Evolutionary conservation across 179 eudicot species (phyloP).

Genomic region (Actinidia arguta): DNA sequence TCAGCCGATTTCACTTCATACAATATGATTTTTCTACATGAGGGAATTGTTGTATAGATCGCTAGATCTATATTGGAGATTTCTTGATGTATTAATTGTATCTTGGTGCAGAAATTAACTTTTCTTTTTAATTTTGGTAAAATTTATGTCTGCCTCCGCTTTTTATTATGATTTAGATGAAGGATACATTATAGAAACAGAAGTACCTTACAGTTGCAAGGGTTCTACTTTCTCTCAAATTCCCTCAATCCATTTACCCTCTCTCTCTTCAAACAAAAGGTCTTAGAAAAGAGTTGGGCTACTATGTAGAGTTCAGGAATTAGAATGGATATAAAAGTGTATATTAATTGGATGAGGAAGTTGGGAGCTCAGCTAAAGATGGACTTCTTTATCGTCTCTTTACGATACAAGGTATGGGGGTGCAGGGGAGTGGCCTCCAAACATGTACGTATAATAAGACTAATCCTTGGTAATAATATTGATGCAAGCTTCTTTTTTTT

Average conservation of each 20-base stretch:
- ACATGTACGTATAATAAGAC: background rate
- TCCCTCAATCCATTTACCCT: no score
- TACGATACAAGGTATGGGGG: background rate
- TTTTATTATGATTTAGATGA: no score
- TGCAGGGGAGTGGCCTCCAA: background rate
- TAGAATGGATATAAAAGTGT: no score
- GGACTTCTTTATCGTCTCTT: background rate
- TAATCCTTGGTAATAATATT: no score
- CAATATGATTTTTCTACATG: background rate
- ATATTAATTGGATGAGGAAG: background rate
- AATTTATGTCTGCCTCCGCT: background rate
- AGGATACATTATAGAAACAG: no score
- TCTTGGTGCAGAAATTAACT: background rate
- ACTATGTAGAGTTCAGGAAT: no score
- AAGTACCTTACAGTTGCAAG: no score
- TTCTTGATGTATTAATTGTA: background rate
- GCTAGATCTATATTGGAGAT: background rate
- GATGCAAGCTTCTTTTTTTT: no score
- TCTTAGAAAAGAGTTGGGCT: no score
- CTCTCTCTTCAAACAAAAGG: no score
- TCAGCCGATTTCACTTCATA: background rate
- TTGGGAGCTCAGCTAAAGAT: conserved; percentile 7
- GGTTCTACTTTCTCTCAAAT: no score
- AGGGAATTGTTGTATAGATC: background rate
- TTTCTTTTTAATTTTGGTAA: background rate